phyloP scores from a whole-genome alignment of 2,329 filamentous ascomycete genomes.

The Pseudogymnoascus sp. region DNA sequence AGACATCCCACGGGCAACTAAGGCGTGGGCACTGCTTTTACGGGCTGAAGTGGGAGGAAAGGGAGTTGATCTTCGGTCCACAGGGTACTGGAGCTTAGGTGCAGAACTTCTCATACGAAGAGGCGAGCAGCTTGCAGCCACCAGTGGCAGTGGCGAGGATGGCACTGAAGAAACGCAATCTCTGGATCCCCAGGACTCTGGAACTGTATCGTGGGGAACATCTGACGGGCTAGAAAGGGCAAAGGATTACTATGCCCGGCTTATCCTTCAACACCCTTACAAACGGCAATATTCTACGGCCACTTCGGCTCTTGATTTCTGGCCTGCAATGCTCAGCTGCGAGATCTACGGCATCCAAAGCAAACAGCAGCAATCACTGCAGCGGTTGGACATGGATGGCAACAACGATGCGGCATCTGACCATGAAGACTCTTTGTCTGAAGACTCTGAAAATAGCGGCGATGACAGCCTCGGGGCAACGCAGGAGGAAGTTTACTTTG shows the following conservation, averaged over 20 bases:
- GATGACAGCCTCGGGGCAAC: conserved; percentile 16
- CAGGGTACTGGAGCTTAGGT: conserved; percentile 73
- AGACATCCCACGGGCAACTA: conserved; percentile 63
- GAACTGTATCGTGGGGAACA: conserved; percentile 31
- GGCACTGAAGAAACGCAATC: neutral
- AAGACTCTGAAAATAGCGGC: conserved; percentile 21
- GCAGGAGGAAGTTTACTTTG: conserved; percentile 12
- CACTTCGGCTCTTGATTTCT: conserved; percentile 64
- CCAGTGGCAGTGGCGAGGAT: neutral
- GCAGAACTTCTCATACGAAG: conserved; percentile 71
- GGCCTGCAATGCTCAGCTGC: conserved; percentile 69
- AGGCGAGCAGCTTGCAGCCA: conserved; percentile 18
- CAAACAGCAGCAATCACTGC: conserved; percentile 44
- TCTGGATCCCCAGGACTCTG: neutral
- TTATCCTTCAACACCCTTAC: conserved; percentile 72
- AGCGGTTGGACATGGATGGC: conserved; percentile 28
- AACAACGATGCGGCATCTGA: conserved; percentile 24
- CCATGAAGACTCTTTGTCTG: conserved; percentile 16
- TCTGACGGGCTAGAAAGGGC: conserved; percentile 48
- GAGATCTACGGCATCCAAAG: conserved; percentile 71
- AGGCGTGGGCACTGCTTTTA: conserved; percentile 69
- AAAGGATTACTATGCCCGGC: conserved; percentile 65
- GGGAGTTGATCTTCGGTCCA: conserved; percentile 59
- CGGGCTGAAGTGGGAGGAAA: conserved; percentile 49
- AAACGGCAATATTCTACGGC: conserved; percentile 48